Conservation (phyloP, 257 asterid genomes). For the Solanum corneliomulleri region DNA sequence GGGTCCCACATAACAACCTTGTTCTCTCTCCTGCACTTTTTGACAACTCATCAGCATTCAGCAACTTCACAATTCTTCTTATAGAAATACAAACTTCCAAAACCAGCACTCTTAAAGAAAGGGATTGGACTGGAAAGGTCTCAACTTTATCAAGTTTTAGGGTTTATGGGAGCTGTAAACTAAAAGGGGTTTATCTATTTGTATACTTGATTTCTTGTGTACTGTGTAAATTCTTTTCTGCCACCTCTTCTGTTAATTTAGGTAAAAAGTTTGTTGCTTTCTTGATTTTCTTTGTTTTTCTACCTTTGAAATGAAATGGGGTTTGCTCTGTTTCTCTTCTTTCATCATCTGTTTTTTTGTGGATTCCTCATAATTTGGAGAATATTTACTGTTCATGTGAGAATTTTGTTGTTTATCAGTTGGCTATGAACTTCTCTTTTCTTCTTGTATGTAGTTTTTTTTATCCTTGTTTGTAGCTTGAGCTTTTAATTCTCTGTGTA, state of each 20-base stretch:
- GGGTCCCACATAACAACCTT: constrained; percentile 32
- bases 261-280: constrained; percentile 17
- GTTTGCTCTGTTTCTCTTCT: not conserved
- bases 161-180: constrained; percentile 22
- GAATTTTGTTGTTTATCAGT: not conserved
- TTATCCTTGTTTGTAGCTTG: not conserved
- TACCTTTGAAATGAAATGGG: constrained; percentile 12
- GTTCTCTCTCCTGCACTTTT: constrained; percentile 39
- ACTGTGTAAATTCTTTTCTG: constrained; percentile 1
- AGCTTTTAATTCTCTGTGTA: not conserved
- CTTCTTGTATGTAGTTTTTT: not conserved
- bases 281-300: not conserved
- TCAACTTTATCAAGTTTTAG: constrained; percentile 7
- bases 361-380: not conserved
- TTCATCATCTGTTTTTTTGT: not conserved
- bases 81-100: not conserved
- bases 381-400: not conserved
- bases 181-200: not conserved
- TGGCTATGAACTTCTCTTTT: not conserved
- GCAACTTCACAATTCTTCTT: constrained; percentile 9
- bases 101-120: not conserved
- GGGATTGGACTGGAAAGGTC: constrained; percentile 6
- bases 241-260: constrained; percentile 17
- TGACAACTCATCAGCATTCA: constrained; percentile 16
- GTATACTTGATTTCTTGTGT: constrained; percentile 5